A percentile compares a stretch with the other conserved stretches of the same genome.
These are phyloP conservation scores for Rosa rugosa DNA, from an alignment of 306 rosid genomes.

Conservation along the genomic window DNA sequence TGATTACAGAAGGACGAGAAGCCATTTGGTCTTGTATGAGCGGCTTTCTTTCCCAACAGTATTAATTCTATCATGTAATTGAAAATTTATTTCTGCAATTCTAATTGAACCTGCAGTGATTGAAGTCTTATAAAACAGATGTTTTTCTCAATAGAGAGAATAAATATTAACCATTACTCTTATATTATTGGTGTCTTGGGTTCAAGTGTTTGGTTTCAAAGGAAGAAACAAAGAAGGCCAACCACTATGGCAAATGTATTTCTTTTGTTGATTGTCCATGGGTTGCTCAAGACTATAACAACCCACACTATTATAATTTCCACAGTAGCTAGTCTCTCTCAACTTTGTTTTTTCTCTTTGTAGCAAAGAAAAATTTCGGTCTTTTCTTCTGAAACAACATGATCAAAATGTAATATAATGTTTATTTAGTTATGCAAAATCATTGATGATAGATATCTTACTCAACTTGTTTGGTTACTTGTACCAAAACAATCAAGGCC, in stretches of 20 bases:
- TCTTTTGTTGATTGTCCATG: conserved; percentile 1
- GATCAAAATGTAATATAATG: neutral
- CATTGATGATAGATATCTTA: neutral
- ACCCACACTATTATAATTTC: neutral
- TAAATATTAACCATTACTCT: neutral
- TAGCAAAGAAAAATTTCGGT: neutral
- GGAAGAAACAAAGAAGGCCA: conserved; percentile 13
- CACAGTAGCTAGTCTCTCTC: neutral
- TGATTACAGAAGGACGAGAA: neutral
- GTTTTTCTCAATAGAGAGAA: neutral
- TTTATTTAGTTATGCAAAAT: neutral
- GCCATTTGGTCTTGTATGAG: conserved; percentile 5
- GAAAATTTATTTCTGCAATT: neutral
- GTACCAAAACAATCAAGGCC: neutral
- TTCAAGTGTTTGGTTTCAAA: conserved; percentile 17
- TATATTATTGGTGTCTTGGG: neutral
- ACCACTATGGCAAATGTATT: neutral
- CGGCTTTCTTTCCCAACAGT: neutral
- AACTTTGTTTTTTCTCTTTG: conserved; percentile 3
- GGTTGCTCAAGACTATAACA: neutral
- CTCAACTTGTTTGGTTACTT: neutral
- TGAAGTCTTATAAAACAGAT: neutral
- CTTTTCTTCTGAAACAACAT: conserved; percentile 6
- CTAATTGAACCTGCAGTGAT: neutral
- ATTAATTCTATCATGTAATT: neutral